Evolutionary conservation across 345 rosid genomes (phyloP).

Genomic region (Gossypium thurberi): DNA sequence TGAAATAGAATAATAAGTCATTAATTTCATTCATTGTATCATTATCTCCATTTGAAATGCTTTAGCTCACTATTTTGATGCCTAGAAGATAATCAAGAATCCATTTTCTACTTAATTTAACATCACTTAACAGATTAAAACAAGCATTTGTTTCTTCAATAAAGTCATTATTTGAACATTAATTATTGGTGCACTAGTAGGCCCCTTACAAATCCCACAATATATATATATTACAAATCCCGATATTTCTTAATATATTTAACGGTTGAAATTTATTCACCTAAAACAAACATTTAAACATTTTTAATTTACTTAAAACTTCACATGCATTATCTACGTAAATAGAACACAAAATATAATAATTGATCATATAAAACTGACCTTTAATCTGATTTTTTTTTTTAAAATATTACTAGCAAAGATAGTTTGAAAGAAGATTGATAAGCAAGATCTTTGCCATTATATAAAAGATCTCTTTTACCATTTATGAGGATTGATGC

Average conservation of each 20-base stretch:
- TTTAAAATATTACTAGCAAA: too few relatives aligned
- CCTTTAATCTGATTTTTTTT: too few relatives aligned
- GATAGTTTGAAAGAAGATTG: neutral
- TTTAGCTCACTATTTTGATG: neutral
- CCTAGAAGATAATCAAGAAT: slow-evolving; percentile 5
- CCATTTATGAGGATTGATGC: neutral
- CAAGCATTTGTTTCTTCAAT: neutral
- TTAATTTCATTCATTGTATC: neutral
- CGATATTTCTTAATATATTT: too few relatives aligned
- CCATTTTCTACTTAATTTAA: neutral
- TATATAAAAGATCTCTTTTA: neutral
- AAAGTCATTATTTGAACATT: too few relatives aligned
- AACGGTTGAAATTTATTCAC: too few relatives aligned
- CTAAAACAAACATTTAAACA: too few relatives aligned
- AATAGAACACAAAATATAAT: too few relatives aligned
- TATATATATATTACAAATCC: too few relatives aligned
- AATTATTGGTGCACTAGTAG: neutral
- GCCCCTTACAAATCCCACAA: neutral
- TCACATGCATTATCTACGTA: too few relatives aligned
- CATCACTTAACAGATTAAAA: neutral
- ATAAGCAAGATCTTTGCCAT: neutral
- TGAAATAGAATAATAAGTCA: neutral
- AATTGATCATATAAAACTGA: too few relatives aligned
- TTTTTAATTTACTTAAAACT: too few relatives aligned
- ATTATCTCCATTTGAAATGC: neutral